These are phyloP conservation scores for Capsicum baccatum DNA, from an alignment of 257 asterid genomes.

Conservation along the genomic window DNA sequence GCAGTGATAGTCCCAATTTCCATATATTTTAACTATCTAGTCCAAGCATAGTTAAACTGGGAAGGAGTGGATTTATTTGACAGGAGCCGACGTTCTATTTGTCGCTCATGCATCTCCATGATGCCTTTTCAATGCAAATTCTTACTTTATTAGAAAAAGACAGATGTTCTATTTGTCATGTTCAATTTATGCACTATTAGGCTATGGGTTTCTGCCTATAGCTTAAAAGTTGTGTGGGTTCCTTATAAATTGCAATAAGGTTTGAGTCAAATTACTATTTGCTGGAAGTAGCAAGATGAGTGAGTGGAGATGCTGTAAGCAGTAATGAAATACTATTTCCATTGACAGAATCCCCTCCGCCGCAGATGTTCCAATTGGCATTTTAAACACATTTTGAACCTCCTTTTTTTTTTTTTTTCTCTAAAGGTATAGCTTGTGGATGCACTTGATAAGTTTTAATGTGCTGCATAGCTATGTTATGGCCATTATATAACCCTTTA, in stretches of 20 bases:
- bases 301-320: conserved; percentile 6
- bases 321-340: not conserved
- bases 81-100: not conserved
- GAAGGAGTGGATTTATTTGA: conserved; percentile 10
- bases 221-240: not conserved
- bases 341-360: conserved; percentile 19
- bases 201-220: not conserved
- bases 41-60: not conserved
- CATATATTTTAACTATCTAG: not conserved
- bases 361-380: not conserved
- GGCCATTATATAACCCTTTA: not conserved
- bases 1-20: not conserved
- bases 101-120: too few relatives aligned
- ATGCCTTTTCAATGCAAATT: too few relatives aligned
- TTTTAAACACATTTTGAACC: conserved; percentile 18
- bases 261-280: not conserved
- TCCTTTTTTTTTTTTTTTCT: conserved; percentile 10
- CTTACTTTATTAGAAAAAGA: not conserved
- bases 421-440: conserved; percentile 15
- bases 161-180: not conserved
- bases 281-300: conserved; percentile 7
- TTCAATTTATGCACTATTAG: not conserved
- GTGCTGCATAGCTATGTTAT: not conserved
- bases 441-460: not conserved
- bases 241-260: not conserved